These are phyloP conservation scores for Chenopodium formosanum DNA, from an alignment of 148 eudicot genomes.

Conservation along the genomic window DNA sequence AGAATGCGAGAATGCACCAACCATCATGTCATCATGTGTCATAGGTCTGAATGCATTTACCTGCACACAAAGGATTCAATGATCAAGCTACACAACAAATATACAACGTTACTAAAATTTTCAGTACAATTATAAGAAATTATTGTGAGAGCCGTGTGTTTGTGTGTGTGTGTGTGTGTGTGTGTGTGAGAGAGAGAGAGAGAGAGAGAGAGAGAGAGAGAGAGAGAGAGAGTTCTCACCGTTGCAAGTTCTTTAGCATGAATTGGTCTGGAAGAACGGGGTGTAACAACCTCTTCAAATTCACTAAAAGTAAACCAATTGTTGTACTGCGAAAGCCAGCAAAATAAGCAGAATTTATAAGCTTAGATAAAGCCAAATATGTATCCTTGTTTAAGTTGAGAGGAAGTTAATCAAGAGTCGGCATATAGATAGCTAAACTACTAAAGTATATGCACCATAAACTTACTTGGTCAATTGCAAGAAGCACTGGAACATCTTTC, in stretches of 20 bases:
- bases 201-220: no score
- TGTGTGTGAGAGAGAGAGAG: no score
- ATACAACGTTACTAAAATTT: background rate
- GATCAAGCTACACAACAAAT: background rate
- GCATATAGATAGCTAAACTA: slow-evolving; percentile 11
- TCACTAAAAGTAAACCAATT: slow-evolving; percentile 92
- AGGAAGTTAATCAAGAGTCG: slow-evolving; percentile 1
- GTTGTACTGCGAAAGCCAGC: slow-evolving; percentile 64
- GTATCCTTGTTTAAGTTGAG: background rate
- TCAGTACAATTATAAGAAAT: background rate
- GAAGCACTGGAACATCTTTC: slow-evolving; percentile 73
- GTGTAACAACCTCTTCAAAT: slow-evolving; percentile 72
- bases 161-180: no score
- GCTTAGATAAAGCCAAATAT: background rate
- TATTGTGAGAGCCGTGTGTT: background rate
- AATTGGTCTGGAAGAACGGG: slow-evolving; percentile 66
- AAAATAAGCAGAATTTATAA: slow-evolving; percentile 15
- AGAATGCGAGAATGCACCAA: slow-evolving; percentile 98
- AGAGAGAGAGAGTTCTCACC: slow-evolving; percentile 35
- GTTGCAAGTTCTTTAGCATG: slow-evolving; percentile 87
- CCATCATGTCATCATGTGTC: slow-evolving; percentile 93
- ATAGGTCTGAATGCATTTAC: slow-evolving; percentile 93
- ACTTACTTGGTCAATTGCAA: slow-evolving; percentile 89
- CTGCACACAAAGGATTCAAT: slow-evolving; percentile 28
- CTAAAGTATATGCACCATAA: background rate